Base-by-base conservation (phyloP, 305 asterid genomes). In the Striga hermonthica region DNA sequence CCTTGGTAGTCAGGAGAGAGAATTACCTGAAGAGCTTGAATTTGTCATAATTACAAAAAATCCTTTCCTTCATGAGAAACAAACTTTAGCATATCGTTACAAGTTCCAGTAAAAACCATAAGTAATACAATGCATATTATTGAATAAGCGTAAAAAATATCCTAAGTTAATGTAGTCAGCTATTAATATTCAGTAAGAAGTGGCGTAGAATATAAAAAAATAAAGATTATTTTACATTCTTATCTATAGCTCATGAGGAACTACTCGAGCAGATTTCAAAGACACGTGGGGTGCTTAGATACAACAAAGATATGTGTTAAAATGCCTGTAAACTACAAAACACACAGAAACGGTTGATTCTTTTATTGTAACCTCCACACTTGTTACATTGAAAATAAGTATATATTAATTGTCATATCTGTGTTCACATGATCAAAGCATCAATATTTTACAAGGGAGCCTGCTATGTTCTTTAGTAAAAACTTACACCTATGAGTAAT, bases 71-170 rank as follows among this genome's bases (percentile, higher is more conserved):
- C 28, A 1, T 9, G 28, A 41, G 58, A 67, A 43, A 54, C 4
- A 52, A 45, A 37, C 48, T 57, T 16, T 54, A 56, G 9, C 28
- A 9, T 9, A 40, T 48, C 50, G 56, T 38, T 11, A 48, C 36
- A 69, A 35, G 9, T 60, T 4, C 9, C 14, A 16, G 3, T 31
- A 31, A 52, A n/a, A 56, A 37, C 43, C 38, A 60, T 28, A 69
- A 13, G 9, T 14, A 14, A 69, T 35, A 48, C 49, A 67, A 36
- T 41, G 44, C 7, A 40, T 60, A 60, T 54, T 43, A 56, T 60
- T 61, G 49, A 57, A 69, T 8, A 14, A 13, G 37, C 11, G 31
- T 12, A 39, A 35, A 14, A 36, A 40, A 63, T 9, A 52, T 6
- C 37, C 31, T 22, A 22, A 66, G 7, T 12, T 41, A 36, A 59